Percentiles rank a stretch among this genome's conserved stretches.
phyloP scores from a whole-genome alignment of 441 rosid species.

The Rhodomyrtus psidioides region DNA sequence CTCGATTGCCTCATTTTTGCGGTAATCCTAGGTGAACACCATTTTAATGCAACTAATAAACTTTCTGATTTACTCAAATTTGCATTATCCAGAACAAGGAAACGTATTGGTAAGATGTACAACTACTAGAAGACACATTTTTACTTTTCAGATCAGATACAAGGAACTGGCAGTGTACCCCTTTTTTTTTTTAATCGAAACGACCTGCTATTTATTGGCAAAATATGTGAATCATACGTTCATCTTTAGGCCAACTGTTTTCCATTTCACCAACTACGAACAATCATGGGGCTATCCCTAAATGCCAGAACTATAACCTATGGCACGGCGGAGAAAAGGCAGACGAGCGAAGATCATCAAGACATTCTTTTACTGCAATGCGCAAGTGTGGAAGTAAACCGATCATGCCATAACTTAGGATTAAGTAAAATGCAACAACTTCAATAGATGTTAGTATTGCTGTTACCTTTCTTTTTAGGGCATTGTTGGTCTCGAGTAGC shows the following conservation, averaged over 20 bases:
- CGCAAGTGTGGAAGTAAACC: neutral
- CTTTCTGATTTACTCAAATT: neutral
- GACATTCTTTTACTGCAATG: neutral
- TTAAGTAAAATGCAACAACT: neutral
- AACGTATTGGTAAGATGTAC: neutral
- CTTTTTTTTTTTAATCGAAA: neutral
- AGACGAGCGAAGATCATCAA: neutral
- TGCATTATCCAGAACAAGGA: neutral
- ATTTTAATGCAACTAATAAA: neutral
- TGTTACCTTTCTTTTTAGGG: slow-evolving; percentile 37
- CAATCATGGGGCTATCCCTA: neutral
- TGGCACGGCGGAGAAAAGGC: neutral
- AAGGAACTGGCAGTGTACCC: neutral
- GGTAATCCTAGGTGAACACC: neutral
- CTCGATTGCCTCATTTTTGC: neutral
- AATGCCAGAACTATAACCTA: neutral
- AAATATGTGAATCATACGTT: neutral
- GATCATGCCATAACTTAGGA: neutral
- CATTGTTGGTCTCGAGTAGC: slow-evolving; percentile 38
- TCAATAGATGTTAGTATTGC: neutral
- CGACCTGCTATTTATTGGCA: neutral
- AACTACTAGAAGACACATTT: neutral
- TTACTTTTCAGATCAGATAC: too few relatives aligned
- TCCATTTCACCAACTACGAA: neutral
- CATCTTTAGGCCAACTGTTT: neutral